A percentile compares a stretch with the other conserved stretches of the same genome.
Conservation (phyloP, 2,329 filamentous ascomycete genomes). For the Chaetothyriales sp. region DNA sequence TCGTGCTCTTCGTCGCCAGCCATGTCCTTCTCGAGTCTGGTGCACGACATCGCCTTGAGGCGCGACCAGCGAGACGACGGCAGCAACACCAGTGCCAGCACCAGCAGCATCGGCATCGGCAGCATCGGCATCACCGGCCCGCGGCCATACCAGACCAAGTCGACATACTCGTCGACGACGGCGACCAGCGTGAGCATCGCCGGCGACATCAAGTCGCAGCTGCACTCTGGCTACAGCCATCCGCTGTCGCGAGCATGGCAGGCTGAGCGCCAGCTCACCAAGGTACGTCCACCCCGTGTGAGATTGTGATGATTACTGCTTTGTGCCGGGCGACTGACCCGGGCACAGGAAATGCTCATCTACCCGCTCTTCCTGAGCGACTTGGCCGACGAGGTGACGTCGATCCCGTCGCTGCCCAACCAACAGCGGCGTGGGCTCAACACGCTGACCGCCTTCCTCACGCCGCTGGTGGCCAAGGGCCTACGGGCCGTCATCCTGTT, state of each 20-base stretch:
- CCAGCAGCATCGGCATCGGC: conserved; percentile 8
- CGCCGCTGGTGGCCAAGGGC: conserved; percentile 76
- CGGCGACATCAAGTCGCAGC: conserved; percentile 64
- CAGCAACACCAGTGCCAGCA: conserved; percentile 10
- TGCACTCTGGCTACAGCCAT: conserved; percentile 72
- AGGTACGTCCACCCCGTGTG: conserved; percentile 46
- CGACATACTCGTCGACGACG: conserved; percentile 30
- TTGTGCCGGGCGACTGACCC: neutral
- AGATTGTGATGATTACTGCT: neutral
- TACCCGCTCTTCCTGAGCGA: conserved; percentile 96
- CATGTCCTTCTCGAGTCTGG: conserved; percentile 39
- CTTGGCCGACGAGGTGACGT: conserved; percentile 77
- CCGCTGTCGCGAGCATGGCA: conserved; percentile 70
- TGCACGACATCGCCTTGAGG: conserved; percentile 36
- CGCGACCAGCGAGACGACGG: conserved; percentile 22
- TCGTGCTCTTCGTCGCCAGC: neutral
- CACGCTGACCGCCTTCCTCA: conserved; percentile 69
- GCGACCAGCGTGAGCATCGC: conserved; percentile 40
- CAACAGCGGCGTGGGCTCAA: conserved; percentile 82
- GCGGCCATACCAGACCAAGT: neutral
- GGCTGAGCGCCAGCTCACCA: conserved; percentile 70
- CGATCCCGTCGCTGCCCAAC: conserved; percentile 80
- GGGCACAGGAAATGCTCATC: conserved; percentile 79
- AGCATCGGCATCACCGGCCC: conserved; percentile 27
- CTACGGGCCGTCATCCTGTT: conserved; percentile 90